phyloP scores from a whole-genome alignment of 768 basidiomycete genomes.

The Suillus luteus region DNA sequence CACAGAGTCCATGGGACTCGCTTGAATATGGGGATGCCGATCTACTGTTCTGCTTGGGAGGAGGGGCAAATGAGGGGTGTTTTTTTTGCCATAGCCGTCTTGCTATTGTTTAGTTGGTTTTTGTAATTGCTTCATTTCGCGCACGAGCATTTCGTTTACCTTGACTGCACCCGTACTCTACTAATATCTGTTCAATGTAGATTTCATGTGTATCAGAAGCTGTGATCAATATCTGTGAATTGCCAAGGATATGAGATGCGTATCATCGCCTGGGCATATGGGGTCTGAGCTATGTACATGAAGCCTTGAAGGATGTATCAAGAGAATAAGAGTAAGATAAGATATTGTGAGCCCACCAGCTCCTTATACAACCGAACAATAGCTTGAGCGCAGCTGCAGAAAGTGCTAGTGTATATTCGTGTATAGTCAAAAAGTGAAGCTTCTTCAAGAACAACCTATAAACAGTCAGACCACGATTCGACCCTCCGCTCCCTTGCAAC shows the following conservation, averaged over 20 bases:
- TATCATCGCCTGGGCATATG: neutral
- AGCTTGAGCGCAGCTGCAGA: neutral
- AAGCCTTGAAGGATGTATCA: neutral
- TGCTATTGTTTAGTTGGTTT: slow-evolving; percentile 1
- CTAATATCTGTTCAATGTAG: slow-evolving; percentile 7
- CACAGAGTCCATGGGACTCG: slow-evolving; percentile 14
- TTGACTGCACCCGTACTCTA: slow-evolving; percentile 3
- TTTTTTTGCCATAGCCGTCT: neutral
- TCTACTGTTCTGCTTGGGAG: slow-evolving; percentile 15
- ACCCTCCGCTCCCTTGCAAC: neutral
- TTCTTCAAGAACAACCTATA: neutral
- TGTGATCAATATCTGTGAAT: neutral
- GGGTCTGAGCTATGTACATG: neutral
- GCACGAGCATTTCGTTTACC: slow-evolving; percentile 4
- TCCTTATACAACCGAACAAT: neutral
- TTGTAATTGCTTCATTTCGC: slow-evolving; percentile 3
- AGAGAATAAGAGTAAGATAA: neutral
- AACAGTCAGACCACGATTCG: neutral
- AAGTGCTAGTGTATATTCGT: neutral
- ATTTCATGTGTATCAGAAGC: slow-evolving; percentile 1
- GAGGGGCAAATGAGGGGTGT: neutral
- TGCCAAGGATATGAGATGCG: neutral
- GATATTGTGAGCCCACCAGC: neutral
- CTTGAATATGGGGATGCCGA: slow-evolving; percentile 10
- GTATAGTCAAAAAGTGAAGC: neutral